Evolutionary conservation across 805 yeast genomes (phyloP), one percentile per base, ranked within the genome.

Genomic region (Candida rishiriensis): DNA sequence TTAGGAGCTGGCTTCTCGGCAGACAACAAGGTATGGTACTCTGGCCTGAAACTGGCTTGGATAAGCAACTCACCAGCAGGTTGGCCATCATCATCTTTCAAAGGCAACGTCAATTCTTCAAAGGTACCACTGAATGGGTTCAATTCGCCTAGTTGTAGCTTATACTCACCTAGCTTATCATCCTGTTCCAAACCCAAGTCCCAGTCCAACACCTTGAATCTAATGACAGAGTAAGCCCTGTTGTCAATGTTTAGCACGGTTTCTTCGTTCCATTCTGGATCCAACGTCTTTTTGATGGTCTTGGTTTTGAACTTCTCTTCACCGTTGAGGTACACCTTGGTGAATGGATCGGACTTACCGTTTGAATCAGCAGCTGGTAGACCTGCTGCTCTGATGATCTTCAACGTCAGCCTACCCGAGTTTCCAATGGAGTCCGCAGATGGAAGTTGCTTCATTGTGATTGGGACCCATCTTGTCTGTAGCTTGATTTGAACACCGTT

Each of bases 281-380:
- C 77, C 54, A 93, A 72, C 0, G 97, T 88, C 73, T 84, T 89
- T 75, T 90, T 93, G 48, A 78, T 71, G 28, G 83, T 83, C 66
- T 87, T 83, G 32, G 96, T 78, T 70, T 88, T 88, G 71, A 69
- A 81, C 47, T 85, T 71, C 42, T 73, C 73, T 13, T 70, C 71
- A 34, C 83, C 83, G 65, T 90, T 81, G 55, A 88, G 59, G 57
- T 73, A 81, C 50, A 88, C 74, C 56, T 81, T 77, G 47, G 81
- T 73, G 62, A 81, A 91, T 43, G 99, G 99, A 66, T 93, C 99
- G 3, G 97, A 88, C 61, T 85, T 85, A 40, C 98, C 98, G 54
- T 83, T 84, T 29, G 86, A 71, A 66, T 93, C 99, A n/a, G 90
- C 95, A 12, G 96, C 75, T 34, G 84, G 79, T 46, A 93, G 72